These are phyloP conservation scores for Vaccinium corymbosum DNA, from an alignment of 148 eudicot genomes.

Conservation along the genomic window DNA sequence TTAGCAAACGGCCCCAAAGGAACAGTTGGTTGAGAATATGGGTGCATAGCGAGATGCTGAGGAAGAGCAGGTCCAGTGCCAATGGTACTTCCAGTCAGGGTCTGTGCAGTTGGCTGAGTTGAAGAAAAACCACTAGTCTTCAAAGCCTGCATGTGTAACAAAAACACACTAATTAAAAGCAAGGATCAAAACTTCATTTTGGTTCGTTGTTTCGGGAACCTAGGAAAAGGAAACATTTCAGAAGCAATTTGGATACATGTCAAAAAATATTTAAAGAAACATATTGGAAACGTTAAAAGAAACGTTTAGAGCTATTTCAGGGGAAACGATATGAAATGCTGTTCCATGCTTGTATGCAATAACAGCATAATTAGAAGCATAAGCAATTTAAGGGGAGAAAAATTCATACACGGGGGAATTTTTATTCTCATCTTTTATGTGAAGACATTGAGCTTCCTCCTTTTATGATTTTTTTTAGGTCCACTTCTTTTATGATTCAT, in stretches of 20 bases:
- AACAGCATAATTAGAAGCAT: background rate
- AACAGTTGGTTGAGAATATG: constrained; percentile 67
- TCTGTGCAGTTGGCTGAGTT: constrained; percentile 55
- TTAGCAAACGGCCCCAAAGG: constrained; percentile 68
- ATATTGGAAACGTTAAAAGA: too few species aligned
- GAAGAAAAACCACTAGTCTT: constrained; percentile 51
- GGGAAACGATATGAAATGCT: background rate
- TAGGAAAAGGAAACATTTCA: background rate
- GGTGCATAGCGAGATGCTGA: constrained; percentile 71
- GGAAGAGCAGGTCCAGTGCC: constrained; percentile 68
- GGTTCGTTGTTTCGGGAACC: background rate
- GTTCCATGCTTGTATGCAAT: background rate
- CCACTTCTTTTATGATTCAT: background rate
- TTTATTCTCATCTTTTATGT: background rate
- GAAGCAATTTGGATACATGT: too few species aligned
- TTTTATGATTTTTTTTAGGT: background rate
- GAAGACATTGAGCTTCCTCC: background rate
- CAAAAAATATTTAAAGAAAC: too few species aligned
- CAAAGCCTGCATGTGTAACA: constrained; percentile 43
- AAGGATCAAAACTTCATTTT: background rate
- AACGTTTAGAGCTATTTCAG: too few species aligned
- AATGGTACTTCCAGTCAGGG: constrained; percentile 42
- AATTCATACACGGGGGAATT: background rate
- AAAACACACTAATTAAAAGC: background rate
- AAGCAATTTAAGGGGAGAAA: background rate